Evolutionary conservation across 2,329 filamentous ascomycete genomes (phyloP), one percentile per base, ranked within the genome.

Genomic region (Bipolaris oryzae): DNA sequence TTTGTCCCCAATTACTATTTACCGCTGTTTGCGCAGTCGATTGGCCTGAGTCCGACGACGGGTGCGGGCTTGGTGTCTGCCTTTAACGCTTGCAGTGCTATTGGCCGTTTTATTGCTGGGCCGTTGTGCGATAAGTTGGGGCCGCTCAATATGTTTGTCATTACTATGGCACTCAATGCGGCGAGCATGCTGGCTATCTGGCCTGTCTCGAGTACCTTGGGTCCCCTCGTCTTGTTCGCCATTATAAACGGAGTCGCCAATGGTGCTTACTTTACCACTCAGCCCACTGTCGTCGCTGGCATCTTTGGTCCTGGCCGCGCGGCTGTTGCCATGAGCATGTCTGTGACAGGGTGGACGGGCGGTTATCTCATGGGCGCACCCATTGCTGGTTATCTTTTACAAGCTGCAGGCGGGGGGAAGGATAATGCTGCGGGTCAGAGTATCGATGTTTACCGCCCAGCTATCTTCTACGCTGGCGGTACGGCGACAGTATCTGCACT

Each of bases 1-100:
- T 74, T 67, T n/a, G 69, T 74, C 2, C 71, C 70, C 5, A 67
- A 67, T 1, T 73, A 69, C 50, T 72, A 68, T 39, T 61, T 73
- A 1, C 70, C 69, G 7, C 35, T 73, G 2, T 73, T 73, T 33
- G 68, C 70, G 11, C 57, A 64, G 28, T 70, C 67, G 2, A 63
- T 73, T 49, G 66, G 68, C 0, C 44, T 71, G 16, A 66, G 57
- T 25, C 58, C 69, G 15, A 58, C 52, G n/a, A 73, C 69, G 1
- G 69, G 69, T 6, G 71, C 70, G 4, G 66, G 60, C 10, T 28
- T 70, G 21, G 70, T 72, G 1, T 60, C 69, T 7, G 68, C 57
- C 0, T 73, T 72, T 51, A 72, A 71, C 34, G 63, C 66, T 31
- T 71, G 68, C 18, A 72, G 67, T 42, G 70, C 71, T n/a, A 50